Evolutionary conservation across 495 filamentous ascomycete genomes (phyloP).

Genomic region (Xylaria nigripes): DNA sequence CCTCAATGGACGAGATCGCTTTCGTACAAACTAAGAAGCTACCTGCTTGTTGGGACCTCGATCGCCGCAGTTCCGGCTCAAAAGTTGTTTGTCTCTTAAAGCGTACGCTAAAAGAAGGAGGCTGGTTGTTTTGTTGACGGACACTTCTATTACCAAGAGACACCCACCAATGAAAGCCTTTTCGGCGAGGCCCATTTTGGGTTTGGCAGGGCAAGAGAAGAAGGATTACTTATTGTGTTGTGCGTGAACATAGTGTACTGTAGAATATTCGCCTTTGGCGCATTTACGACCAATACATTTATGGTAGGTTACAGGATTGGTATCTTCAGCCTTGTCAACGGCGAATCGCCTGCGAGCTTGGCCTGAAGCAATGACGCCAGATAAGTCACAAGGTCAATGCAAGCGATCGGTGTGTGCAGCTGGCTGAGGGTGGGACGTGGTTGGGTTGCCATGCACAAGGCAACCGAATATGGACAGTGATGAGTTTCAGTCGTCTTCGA

Average conservation of each 20-base stretch:
- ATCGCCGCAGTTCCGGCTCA: background rate
- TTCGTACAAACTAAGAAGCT: constrained; percentile 1
- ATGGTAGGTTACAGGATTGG: background rate
- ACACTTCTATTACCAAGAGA: background rate
- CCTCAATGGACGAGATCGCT: background rate
- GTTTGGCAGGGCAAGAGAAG: background rate
- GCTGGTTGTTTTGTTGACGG: constrained; percentile 6
- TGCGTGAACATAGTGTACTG: constrained; percentile 11
- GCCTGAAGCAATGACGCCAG: background rate
- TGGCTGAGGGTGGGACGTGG: background rate
- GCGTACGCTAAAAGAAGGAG: background rate
- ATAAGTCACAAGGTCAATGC: background rate
- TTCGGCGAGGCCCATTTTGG: constrained; percentile 10
- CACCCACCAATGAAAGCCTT: constrained; percentile 1
- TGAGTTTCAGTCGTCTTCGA: background rate
- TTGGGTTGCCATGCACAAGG: background rate
- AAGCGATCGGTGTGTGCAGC: background rate
- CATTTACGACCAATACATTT: constrained; percentile 2
- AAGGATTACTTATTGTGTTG: background rate
- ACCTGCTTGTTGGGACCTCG: background rate
- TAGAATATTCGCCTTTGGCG: background rate
- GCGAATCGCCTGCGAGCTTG: constrained; percentile 2
- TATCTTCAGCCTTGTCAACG: background rate
- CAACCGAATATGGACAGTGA: background rate
- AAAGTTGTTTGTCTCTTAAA: background rate